phyloP scores from a whole-genome alignment of 2,329 filamentous ascomycete genomes.

The Pseudophaeomoniella oleicola region DNA sequence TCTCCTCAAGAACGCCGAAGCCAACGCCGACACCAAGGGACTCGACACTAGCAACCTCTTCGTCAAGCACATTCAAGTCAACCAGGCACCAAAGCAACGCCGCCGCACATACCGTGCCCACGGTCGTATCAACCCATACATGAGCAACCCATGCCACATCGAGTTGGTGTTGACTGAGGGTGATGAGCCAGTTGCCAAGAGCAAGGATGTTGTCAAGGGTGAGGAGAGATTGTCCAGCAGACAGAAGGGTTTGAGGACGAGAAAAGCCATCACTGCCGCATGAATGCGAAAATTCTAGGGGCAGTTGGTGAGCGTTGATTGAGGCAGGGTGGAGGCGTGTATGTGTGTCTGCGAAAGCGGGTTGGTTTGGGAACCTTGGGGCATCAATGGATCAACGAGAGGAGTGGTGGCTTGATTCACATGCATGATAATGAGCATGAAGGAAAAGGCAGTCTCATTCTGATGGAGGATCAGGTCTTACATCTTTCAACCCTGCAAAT shows the following conservation, averaged over 20 bases:
- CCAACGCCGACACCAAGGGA: conserved; percentile 93
- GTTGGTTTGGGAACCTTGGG: background rate
- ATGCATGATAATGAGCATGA: no score
- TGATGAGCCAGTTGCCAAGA: conserved; percentile 92
- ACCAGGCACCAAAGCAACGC: conserved; percentile 99
- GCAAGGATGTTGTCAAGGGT: conserved; percentile 46
- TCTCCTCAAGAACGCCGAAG: conserved; percentile 94
- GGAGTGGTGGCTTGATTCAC: no score
- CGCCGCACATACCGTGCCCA: conserved; percentile 99
- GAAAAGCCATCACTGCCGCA: conserved; percentile 46
- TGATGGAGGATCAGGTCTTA: no score
- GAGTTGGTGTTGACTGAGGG: conserved; percentile 98
- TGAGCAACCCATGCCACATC: conserved; percentile 99
- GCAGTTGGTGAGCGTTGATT: conserved; percentile 4
- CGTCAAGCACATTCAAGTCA: conserved; percentile 99
- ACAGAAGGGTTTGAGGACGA: conserved; percentile 64
- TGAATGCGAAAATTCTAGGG: conserved; percentile 22
- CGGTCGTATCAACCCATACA: conserved; percentile 99
- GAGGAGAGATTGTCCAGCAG: conserved; percentile 68
- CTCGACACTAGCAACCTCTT: conserved; percentile 94
- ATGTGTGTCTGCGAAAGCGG: background rate
- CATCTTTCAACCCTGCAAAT: no score
- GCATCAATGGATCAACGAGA: no score
- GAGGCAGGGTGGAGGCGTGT: background rate
- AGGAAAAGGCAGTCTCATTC: no score